phyloP scores from a whole-genome alignment of 2,329 filamentous ascomycete species.

The Aspergillus caelatus region DNA sequence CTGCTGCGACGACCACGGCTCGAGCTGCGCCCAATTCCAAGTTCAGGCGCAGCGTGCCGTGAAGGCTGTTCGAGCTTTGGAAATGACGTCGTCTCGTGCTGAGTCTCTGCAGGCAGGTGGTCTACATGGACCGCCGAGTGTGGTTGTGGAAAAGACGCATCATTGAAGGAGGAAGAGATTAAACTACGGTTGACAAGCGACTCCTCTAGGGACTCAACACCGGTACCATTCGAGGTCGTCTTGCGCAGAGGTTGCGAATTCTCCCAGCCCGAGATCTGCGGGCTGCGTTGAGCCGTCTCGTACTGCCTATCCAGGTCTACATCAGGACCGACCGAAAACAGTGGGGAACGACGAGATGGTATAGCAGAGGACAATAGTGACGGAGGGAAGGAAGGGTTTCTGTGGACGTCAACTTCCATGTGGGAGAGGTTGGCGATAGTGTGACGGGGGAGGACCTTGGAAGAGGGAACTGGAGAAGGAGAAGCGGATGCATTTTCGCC shows the following conservation, averaged over 20 bases:
- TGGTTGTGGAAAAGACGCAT: conserved; percentile 26
- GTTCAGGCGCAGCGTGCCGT: conserved; percentile 25
- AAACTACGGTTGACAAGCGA: conserved; percentile 27
- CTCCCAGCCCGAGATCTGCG: conserved; percentile 21
- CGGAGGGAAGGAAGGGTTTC: conserved; percentile 33
- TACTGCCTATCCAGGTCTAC: conserved; percentile 26
- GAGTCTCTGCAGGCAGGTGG: conserved; percentile 20
- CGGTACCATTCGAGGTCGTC: conserved; percentile 27
- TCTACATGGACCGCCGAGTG: conserved; percentile 26
- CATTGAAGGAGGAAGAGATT: conserved; percentile 31
- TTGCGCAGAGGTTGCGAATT: conserved; percentile 25
- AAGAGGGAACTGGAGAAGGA: conserved; percentile 26
- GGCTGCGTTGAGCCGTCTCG: conserved; percentile 22
- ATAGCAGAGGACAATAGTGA: conserved; percentile 29
- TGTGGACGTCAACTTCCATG: conserved; percentile 43
- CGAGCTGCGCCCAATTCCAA: conserved; percentile 39
- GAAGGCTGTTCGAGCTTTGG: conserved; percentile 25
- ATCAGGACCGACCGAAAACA: conserved; percentile 31
- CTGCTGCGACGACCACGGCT: conserved; percentile 49
- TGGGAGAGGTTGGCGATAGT: conserved; percentile 33
- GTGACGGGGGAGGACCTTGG: conserved; percentile 34
- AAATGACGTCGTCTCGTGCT: conserved; percentile 26
- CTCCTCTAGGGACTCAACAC: conserved; percentile 26
- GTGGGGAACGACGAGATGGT: conserved; percentile 24
- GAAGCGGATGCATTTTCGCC: conserved; percentile 35